Conservation (phyloP, 1,139 yeast species). For the Lodderomyces theae region DNA sequence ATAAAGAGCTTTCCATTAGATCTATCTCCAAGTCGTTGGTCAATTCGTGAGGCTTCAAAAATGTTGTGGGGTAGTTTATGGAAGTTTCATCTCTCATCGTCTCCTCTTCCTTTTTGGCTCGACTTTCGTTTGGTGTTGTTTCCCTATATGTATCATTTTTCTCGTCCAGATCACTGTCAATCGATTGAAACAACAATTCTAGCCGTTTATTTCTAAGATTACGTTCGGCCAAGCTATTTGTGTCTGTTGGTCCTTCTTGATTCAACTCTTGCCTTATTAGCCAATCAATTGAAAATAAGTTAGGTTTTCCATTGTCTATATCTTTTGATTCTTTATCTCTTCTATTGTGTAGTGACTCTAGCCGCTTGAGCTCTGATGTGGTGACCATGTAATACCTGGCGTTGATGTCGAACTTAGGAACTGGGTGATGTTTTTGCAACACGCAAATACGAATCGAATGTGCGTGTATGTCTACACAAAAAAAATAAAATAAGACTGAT, state of each 20-base stretch:
- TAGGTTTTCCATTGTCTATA: conserved; percentile 4
- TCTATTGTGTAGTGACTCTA: conserved; percentile 8
- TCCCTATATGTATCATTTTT: conserved; percentile 1
- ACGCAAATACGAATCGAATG: too few species aligned
- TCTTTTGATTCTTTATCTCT: conserved; percentile 5
- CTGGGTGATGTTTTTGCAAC: conserved; percentile 7
- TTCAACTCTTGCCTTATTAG: conserved; percentile 6
- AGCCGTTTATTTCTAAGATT: conserved; percentile 8
- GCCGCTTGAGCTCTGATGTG: conserved; percentile 10
- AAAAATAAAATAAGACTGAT: too few species aligned
- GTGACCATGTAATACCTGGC: conserved; percentile 13
- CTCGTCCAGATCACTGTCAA: conserved; percentile 2
- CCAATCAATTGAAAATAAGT: conserved; percentile 11
- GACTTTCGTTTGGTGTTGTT: too few species aligned
- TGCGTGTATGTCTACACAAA: too few species aligned
- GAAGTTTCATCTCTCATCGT: conserved; percentile 3
- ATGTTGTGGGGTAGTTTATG: conserved; percentile 11
- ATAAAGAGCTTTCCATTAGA: conserved; percentile 10
- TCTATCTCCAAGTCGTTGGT: conserved; percentile 14
- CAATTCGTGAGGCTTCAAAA: conserved; percentile 13
- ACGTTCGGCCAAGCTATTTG: conserved; percentile 1
- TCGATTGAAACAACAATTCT: conserved; percentile 1
- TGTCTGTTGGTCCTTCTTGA: neutral
- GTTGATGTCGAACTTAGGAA: too few species aligned
- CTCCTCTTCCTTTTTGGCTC: neutral